These are phyloP conservation scores for Fusarium solani-melongenae DNA, from an alignment of 2,329 filamentous ascomycete genomes.

Conservation along the genomic window DNA sequence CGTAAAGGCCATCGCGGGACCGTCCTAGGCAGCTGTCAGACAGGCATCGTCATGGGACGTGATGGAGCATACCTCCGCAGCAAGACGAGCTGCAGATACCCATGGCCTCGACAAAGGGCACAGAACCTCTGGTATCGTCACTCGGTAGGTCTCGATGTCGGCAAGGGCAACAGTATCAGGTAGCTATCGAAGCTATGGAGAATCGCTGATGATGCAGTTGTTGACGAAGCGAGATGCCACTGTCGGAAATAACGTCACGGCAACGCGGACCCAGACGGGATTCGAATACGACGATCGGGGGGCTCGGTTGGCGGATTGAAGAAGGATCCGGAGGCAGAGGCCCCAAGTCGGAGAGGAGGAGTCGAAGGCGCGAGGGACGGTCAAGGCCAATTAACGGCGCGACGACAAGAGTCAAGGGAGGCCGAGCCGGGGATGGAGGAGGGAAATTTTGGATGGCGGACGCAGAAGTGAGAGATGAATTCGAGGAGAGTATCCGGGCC, in stretches of 20 bases:
- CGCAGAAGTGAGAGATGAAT: constrained; percentile 33
- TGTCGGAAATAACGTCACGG: constrained; percentile 43
- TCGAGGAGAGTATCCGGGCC: constrained; percentile 34
- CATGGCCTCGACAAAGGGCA: constrained; percentile 58
- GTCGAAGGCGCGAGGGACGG: constrained; percentile 13
- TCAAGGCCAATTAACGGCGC: constrained; percentile 28
- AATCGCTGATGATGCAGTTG: constrained; percentile 27
- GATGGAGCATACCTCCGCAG: constrained; percentile 59
- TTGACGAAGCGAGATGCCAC: constrained; percentile 28
- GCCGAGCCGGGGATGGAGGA: constrained; percentile 27
- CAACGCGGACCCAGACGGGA: constrained; percentile 23
- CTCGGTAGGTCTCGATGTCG: constrained; percentile 19
- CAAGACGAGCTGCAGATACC: constrained; percentile 70
- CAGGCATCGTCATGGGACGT: constrained; percentile 12
- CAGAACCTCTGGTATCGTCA: constrained; percentile 22
- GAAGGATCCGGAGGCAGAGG: constrained; percentile 23
- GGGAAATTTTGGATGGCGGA: constrained; percentile 26
- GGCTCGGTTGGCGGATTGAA: constrained; percentile 25
- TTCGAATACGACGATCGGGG: constrained; percentile 38
- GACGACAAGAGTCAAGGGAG: constrained; percentile 22
- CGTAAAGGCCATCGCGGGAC: constrained; percentile 84
- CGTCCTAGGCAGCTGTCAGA: constrained; percentile 63
- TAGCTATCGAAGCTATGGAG: constrained; percentile 12
- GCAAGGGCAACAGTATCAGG: constrained; percentile 9
- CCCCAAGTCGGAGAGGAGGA: constrained; percentile 17